Conservation (phyloP, 257 asterid species). For the Plectranthus barbatus region DNA sequence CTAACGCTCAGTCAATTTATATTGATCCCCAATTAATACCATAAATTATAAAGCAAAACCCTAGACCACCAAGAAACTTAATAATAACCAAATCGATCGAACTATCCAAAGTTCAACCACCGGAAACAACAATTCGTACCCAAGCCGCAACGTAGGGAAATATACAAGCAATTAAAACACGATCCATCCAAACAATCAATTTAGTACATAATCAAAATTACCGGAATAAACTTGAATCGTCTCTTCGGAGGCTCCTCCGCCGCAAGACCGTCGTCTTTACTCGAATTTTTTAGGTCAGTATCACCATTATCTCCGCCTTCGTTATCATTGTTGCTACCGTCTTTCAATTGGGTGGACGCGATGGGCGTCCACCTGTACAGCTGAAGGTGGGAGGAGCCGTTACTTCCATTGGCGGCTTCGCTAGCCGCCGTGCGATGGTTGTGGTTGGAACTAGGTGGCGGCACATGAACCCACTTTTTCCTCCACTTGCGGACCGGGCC, state of each 20-base stretch:
- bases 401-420: conserved; percentile 36
- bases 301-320: conserved; percentile 18
- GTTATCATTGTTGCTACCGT: conserved; percentile 12
- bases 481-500: conserved; percentile 93
- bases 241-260: conserved; percentile 65
- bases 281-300: conserved; percentile 32
- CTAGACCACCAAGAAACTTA: conserved; percentile 1
- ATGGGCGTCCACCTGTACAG: conserved; percentile 80
- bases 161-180: not conserved
- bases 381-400: conserved; percentile 56
- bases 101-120: not conserved
- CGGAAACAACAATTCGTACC: not conserved
- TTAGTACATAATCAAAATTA: conserved; percentile 18
- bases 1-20: not conserved
- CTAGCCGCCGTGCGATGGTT: conserved; percentile 30
- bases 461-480: conserved; percentile 38
- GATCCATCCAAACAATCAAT: not conserved
- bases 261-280: conserved; percentile 28
- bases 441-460: conserved; percentile 34
- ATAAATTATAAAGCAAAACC: conserved; percentile 9
- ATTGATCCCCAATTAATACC: not conserved
- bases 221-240: conserved; percentile 90
- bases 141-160: not conserved
- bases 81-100: not conserved
- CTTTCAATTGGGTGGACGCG: conserved; percentile 38